Percentiles rank a stretch among this genome's conserved stretches.
Conservation (phyloP, 768 basidiomycete species). For the Mycena latifolia region DNA sequence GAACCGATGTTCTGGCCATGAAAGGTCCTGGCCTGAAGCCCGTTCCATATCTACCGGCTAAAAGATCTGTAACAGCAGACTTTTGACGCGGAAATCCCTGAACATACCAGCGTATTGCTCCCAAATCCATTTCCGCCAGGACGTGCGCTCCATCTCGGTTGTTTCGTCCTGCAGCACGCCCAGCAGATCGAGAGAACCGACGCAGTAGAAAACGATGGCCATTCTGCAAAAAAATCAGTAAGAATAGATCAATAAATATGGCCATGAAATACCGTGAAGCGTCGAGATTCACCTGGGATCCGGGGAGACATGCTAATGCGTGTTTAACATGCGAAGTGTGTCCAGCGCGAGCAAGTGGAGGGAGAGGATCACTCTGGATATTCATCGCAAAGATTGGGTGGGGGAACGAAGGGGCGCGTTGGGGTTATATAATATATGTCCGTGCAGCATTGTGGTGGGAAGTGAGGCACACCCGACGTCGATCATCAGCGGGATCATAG, state of each 20-base stretch:
- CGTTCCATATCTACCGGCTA: slow-evolving; percentile 70
- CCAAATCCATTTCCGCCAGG: slow-evolving; percentile 92
- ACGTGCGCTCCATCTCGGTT: slow-evolving; percentile 61
- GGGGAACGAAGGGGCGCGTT: neutral
- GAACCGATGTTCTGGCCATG: slow-evolving; percentile 57
- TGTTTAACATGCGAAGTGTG: slow-evolving; percentile 76
- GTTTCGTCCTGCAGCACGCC: slow-evolving; percentile 62
- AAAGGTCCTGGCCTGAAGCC: slow-evolving; percentile 84
- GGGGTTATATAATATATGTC: neutral
- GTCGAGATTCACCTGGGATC: slow-evolving; percentile 76
- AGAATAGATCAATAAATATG: slow-evolving; percentile 26
- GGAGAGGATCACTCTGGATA: slow-evolving; percentile 21
- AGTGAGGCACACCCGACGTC: neutral
- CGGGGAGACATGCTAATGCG: slow-evolving; percentile 81
- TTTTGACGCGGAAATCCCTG: neutral
- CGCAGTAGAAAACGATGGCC: slow-evolving; percentile 89
- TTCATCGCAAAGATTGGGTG: slow-evolving; percentile 4
- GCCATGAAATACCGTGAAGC: slow-evolving; percentile 68
- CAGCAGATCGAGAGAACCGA: slow-evolving; percentile 87
- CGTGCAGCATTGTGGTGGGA: neutral
- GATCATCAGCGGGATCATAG: slow-evolving; percentile 32
- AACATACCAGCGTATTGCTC: slow-evolving; percentile 75
- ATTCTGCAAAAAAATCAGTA: slow-evolving; percentile 60
- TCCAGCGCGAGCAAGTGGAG: slow-evolving; percentile 54
- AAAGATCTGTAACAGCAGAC: neutral